Percentiles rank a stretch among this genome's conserved stretches.
phyloP scores from a whole-genome alignment of 441 rosid species.

The Populus hybrid region DNA sequence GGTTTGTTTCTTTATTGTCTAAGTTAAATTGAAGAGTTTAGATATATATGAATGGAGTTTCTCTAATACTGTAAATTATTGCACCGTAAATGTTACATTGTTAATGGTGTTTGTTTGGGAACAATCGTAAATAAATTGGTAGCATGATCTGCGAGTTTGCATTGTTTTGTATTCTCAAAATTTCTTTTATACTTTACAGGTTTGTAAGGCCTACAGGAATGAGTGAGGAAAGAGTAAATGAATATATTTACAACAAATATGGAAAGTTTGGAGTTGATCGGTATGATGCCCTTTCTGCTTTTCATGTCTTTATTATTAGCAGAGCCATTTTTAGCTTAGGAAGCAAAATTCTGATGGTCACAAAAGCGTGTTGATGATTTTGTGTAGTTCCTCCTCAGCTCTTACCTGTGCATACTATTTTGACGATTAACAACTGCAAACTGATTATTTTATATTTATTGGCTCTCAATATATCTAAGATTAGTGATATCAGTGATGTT shows the following conservation, averaged over 20 bases:
- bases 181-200: conserved; percentile 34
- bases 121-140: background rate
- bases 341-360: background rate
- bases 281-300: conserved; percentile 37
- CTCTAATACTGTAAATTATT: background rate
- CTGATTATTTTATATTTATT: background rate
- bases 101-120: background rate
- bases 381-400: background rate
- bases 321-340: background rate
- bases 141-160: background rate
- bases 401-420: background rate
- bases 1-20: background rate
- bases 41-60: background rate
- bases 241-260: conserved; percentile 79
- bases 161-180: conserved; percentile 12
- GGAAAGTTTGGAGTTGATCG: conserved; percentile 89
- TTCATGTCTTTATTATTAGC: background rate
- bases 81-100: background rate
- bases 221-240: conserved; percentile 64
- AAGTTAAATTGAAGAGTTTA: background rate
- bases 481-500: background rate
- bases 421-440: background rate
- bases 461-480: background rate
- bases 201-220: conserved; percentile 83
- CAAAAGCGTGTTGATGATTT: background rate